Conservation (phyloP, 305 asterid genomes). For the Fraxinus albicans region DNA sequence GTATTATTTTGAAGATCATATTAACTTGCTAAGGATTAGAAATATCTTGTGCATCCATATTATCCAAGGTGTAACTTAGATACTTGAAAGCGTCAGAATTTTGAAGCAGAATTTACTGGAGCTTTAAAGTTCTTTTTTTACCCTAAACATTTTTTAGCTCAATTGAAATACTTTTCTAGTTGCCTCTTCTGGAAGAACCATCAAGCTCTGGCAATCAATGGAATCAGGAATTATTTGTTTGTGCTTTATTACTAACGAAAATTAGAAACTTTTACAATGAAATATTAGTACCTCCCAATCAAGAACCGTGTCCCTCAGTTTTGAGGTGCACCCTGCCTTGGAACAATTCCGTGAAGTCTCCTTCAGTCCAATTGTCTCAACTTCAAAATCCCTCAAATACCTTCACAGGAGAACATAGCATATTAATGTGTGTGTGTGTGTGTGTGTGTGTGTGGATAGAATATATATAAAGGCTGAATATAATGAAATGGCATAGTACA, state of each 20-base stretch:
- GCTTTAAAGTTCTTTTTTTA: background rate
- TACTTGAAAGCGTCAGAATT: background rate
- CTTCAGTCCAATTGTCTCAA: constrained; percentile 89
- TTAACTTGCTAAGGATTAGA: background rate
- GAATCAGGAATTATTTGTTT: constrained; percentile 9
- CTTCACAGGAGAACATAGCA: constrained; percentile 42
- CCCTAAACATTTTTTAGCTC: background rate
- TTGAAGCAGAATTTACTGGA: background rate
- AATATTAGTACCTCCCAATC: constrained; percentile 85
- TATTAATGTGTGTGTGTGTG: constrained; percentile 7
- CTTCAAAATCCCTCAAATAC: constrained; percentile 87
- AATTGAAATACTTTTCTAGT: constrained; percentile 1
- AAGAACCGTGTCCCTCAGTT: constrained; percentile 91
- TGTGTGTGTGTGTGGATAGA: background rate
- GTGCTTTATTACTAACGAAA: constrained; percentile 11
- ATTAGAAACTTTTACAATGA: background rate
- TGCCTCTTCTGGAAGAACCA: constrained; percentile 1
- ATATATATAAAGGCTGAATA: background rate
- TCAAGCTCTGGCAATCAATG: background rate
- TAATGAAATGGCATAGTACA: constrained; percentile 11
- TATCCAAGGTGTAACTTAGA: background rate
- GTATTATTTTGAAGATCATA: background rate
- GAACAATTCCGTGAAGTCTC: constrained; percentile 80
- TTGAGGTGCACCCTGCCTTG: constrained; percentile 60
- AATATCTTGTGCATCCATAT: background rate